These are phyloP conservation scores for Brassica rapa DNA, from an alignment of 345 rosid species.

Conservation along the genomic window DNA sequence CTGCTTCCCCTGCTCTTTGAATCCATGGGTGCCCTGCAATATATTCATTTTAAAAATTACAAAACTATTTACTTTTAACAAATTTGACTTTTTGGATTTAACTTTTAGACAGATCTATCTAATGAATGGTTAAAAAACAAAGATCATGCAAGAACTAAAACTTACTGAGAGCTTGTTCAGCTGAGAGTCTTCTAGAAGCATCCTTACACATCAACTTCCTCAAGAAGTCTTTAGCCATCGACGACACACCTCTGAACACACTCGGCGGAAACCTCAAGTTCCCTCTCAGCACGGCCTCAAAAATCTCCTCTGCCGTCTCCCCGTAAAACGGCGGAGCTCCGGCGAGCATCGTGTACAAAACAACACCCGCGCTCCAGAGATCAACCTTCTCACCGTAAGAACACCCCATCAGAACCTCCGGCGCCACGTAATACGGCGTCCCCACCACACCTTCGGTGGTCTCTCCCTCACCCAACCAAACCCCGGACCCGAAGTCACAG, in stretches of 20 bases:
- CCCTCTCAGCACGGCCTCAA: conserved; percentile 64
- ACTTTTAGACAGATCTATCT: neutral
- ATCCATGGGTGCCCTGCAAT: conserved; percentile 71
- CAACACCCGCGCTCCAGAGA: conserved; percentile 80
- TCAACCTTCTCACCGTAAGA: conserved; percentile 70
- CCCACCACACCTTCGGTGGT: conserved; percentile 60
- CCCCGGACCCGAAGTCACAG: conserved; percentile 76
- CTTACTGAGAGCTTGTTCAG: conserved; percentile 80
- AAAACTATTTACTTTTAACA: neutral
- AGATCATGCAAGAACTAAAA: neutral
- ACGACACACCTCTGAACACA: conserved; percentile 52
- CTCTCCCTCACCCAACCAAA: conserved; percentile 45
- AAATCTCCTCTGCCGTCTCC: conserved; percentile 62
- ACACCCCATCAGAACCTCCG: conserved; percentile 71
- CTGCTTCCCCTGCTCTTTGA: conserved; percentile 51
- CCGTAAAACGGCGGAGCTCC: conserved; percentile 78
- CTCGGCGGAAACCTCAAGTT: conserved; percentile 65
- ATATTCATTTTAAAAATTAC: neutral
- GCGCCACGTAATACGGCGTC: conserved; percentile 88
- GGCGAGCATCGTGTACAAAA: conserved; percentile 69
- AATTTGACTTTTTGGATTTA: neutral
- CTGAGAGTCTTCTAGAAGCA: conserved; percentile 65
- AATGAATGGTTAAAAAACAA: neutral
- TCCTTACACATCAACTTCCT: conserved; percentile 78
- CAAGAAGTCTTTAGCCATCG: conserved; percentile 67